Evolutionary conservation across 2,329 filamentous ascomycete genomes (phyloP).

Genomic region (Diplocarpon mali): DNA sequence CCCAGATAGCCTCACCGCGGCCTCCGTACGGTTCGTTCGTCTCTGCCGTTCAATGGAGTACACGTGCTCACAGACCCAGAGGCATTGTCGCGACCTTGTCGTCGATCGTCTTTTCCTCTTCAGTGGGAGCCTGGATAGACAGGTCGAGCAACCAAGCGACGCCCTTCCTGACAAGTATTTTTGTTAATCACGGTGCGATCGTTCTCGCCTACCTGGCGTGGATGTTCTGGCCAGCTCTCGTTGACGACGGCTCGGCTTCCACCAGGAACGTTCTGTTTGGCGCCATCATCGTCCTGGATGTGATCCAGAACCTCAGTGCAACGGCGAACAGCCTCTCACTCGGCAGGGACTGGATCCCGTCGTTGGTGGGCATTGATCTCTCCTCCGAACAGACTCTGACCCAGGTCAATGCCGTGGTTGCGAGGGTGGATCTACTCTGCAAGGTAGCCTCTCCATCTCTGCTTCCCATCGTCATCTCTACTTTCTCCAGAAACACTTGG

Average conservation of each 20-base stretch:
- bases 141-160: constrained; percentile 27
- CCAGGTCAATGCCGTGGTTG: constrained; percentile 39
- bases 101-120: constrained; percentile 30
- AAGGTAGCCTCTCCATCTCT: constrained; percentile 37
- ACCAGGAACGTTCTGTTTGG: constrained; percentile 20
- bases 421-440: constrained; percentile 42
- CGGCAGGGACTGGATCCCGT: constrained; percentile 33
- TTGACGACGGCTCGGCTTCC: constrained; percentile 11
- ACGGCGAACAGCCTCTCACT: constrained; percentile 32
- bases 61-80: constrained; percentile 12
- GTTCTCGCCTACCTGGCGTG: constrained; percentile 26
- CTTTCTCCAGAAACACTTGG: constrained; percentile 33
- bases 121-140: constrained; percentile 31
- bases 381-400: constrained; percentile 24
- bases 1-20: constrained; percentile 29
- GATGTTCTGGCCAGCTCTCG: constrained; percentile 28
- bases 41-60: not conserved
- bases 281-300: constrained; percentile 28
- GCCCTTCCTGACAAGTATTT: constrained; percentile 30
- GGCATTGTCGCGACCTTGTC: constrained; percentile 26
- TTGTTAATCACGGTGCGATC: constrained; percentile 30
- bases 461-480: constrained; percentile 36
- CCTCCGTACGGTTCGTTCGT: constrained; percentile 27
- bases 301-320: constrained; percentile 31
- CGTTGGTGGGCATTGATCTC: constrained; percentile 22